Percentiles rank a stretch among this genome's conserved stretches.
Evolutionary conservation across 768 basidiomycete species (phyloP).

Genomic region (Russula foetens): DNA sequence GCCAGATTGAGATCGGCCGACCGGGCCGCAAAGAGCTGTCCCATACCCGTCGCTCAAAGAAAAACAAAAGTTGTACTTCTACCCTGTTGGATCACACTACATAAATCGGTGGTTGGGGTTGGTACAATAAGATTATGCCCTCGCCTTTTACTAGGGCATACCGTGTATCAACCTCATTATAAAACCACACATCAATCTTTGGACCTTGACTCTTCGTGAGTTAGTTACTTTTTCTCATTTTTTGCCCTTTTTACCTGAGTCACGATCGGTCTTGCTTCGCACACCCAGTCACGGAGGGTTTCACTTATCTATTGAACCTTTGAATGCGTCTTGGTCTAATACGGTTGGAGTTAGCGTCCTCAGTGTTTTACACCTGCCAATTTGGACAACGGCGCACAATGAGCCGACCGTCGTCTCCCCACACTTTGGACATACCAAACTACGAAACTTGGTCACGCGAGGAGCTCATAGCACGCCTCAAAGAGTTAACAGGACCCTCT

Average conservation of each 20-base stretch:
- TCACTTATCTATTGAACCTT: not conserved
- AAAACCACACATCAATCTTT: conserved; percentile 17
- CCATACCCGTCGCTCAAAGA: conserved; percentile 9
- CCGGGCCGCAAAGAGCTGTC: too few species aligned
- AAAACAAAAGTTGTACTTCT: conserved; percentile 4
- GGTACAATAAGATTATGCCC: conserved; percentile 37
- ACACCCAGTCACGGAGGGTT: not conserved
- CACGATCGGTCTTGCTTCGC: too few species aligned
- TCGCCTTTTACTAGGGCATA: conserved; percentile 65
- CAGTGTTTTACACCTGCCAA: not conserved
- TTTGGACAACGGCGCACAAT: not conserved
- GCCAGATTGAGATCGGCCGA: too few species aligned
- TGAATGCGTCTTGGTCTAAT: conserved; percentile 10
- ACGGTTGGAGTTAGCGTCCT: not conserved
- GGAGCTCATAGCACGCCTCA: conserved; percentile 59
- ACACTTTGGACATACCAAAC: conserved; percentile 11
- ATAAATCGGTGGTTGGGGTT: not conserved
- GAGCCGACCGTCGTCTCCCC: not conserved
- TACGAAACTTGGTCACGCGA: conserved; percentile 58
- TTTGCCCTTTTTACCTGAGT: not conserved
- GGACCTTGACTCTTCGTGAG: conserved; percentile 18
- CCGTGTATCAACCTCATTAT: conserved; percentile 36
- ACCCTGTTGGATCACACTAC: not conserved
- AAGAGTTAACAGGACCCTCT: conserved; percentile 34
- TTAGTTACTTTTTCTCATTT: not conserved